These are phyloP conservation scores for Sugiyamaella qingdaonensis DNA, from an alignment of 805 yeast genomes.

Conservation along the genomic window DNA sequence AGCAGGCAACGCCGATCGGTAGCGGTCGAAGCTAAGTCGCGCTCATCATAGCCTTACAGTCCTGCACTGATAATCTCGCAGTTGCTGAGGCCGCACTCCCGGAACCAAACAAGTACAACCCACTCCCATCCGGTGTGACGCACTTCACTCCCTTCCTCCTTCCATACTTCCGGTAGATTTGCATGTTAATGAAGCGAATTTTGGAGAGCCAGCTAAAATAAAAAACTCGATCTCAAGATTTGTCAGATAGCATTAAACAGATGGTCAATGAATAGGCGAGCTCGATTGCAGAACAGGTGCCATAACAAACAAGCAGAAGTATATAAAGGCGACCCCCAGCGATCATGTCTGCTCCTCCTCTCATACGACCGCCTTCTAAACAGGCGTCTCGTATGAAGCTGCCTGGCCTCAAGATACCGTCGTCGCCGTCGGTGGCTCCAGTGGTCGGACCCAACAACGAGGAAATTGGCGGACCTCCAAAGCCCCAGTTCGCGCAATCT, in stretches of 20 bases:
- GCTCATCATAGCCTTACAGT: too few relatives aligned
- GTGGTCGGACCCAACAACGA: constrained; percentile 6
- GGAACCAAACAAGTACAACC: too few relatives aligned
- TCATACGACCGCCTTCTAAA: constrained; percentile 17
- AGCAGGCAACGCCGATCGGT: too few relatives aligned
- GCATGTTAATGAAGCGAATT: too few relatives aligned
- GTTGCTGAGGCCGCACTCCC: background rate
- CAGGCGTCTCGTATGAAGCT: constrained; percentile 20
- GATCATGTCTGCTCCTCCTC: constrained; percentile 19
- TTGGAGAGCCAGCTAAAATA: too few relatives aligned
- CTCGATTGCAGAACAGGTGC: background rate
- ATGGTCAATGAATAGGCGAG: constrained; percentile 5
- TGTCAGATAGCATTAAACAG: background rate
- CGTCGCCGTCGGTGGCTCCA: constrained; percentile 13
- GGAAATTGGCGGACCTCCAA: background rate
- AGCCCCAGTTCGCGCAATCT: background rate
- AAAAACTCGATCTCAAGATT: too few relatives aligned
- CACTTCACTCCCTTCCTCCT: too few relatives aligned
- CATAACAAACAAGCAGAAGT: background rate
- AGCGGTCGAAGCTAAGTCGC: too few relatives aligned
- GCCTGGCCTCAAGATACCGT: constrained; percentile 25
- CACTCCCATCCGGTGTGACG: too few relatives aligned
- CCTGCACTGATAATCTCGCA: too few relatives aligned
- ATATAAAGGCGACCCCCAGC: background rate
- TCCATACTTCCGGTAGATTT: too few relatives aligned